These are phyloP conservation scores for Calendula officinalis DNA, from an alignment of 129 eudicot genomes.

Conservation along the genomic window DNA sequence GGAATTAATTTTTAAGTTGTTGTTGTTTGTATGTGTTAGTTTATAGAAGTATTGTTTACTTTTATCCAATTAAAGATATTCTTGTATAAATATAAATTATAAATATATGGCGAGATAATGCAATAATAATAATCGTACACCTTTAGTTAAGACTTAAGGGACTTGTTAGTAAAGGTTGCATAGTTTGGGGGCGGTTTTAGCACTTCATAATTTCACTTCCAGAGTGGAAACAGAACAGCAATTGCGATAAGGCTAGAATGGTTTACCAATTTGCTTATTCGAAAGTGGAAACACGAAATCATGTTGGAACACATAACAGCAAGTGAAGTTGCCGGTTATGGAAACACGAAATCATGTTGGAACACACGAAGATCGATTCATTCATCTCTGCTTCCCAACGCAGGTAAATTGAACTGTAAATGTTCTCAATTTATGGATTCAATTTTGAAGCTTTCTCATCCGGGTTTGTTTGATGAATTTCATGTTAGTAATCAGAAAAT, in stretches of 20 bases:
- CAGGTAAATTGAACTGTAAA: constrained; percentile 44
- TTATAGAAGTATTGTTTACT: too few species aligned
- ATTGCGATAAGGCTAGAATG: constrained; percentile 19
- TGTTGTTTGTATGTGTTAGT: too few species aligned
- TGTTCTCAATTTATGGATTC: constrained; percentile 4
- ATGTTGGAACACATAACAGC: constrained; percentile 82
- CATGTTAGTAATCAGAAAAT: too few species aligned
- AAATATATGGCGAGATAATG: too few species aligned
- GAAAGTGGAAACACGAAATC: neutral
- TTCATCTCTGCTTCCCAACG: constrained; percentile 84
- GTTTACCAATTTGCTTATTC: neutral
- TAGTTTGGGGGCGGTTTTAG: neutral
- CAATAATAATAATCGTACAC: too few species aligned
- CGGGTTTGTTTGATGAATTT: neutral
- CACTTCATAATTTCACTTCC: constrained; percentile 15
- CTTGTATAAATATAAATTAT: too few species aligned
- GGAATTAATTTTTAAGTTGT: too few species aligned
- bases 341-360: constrained; percentile 41
- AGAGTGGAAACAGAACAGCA: neutral
- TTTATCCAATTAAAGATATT: too few species aligned
- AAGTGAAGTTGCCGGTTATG: constrained; percentile 84
- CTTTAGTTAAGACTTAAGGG: constrained; percentile 13
- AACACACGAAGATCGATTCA: constrained; percentile 71
- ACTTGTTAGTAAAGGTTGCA: neutral
- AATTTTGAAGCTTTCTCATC: neutral